Conservation (phyloP, 441 rosid species). For the Hura crepitans region DNA sequence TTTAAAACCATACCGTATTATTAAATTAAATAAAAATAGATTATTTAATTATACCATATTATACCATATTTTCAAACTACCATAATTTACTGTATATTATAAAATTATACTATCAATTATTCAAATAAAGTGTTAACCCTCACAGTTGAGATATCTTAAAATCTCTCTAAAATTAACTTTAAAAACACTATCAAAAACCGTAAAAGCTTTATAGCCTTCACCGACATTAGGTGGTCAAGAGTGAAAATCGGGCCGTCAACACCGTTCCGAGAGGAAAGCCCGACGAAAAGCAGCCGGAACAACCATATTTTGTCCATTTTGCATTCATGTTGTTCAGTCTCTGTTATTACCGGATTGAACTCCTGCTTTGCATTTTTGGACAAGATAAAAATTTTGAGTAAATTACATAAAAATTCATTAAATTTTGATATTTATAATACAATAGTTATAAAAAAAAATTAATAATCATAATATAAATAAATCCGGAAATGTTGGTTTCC, state of each 20-base stretch:
- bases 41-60: no score
- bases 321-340: slow-evolving; percentile 64
- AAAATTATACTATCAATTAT: no score
- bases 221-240: slow-evolving; percentile 23
- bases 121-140: no score
- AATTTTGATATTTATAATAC: no score
- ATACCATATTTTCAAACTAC: no score
- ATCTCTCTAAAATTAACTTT: slow-evolving; percentile 20
- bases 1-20: no score
- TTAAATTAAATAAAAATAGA: no score
- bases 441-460: no score
- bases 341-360: slow-evolving; percentile 83
- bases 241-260: slow-evolving; percentile 43
- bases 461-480: no score
- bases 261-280: slow-evolving; percentile 40
- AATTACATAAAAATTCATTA: no score
- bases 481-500: no score
- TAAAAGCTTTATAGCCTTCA: slow-evolving; percentile 26
- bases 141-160: slow-evolving; percentile 36
- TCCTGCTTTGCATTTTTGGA: slow-evolving; percentile 72
- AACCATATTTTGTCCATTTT: slow-evolving; percentile 57
- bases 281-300: slow-evolving; percentile 30
- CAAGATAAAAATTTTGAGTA: slow-evolving; percentile 82
- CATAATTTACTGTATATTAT: no score
- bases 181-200: slow-evolving; percentile 21